Evolutionary conservation across 2,329 filamentous ascomycete species (phyloP), one percentile per base, ranked within the genome.

Genomic region (Fusarium torulosum): DNA sequence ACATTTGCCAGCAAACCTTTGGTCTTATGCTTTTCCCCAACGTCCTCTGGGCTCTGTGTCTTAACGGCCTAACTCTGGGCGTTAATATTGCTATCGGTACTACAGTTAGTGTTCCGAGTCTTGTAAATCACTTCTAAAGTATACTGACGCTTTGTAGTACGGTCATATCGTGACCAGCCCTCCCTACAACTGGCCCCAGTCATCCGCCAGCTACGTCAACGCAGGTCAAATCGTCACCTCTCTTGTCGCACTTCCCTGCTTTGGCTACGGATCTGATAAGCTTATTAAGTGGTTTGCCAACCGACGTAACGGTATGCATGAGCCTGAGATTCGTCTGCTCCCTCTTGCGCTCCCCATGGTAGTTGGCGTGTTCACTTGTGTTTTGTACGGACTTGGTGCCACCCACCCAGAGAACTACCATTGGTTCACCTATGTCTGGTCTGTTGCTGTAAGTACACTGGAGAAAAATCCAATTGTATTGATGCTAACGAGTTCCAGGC

Each of bases 1-100:
- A 62, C 47, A 10, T n/a, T 14, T 8, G 20, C 42, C 29, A 67
- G 64, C 68, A 71, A 62, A 71, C 65, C 4, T 71, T 71, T 64
- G 38, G 40, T 5, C 64, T 71, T 6, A 54, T 71, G 11, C 57
- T 71, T 13, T 71, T 71, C 41, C 68, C 68, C n/a, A 71, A 71
- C 19, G 61, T 71, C 15, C 7, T 71, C 17, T 71, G 68, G 68
- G 68, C 68, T 8, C 43, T 71, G 11, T 60, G 66, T 8, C 43
- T 71, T 3, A 71, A 71, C 31, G 68, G 68, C 21, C 65, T 71
- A 6, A 71, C 68, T 1, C 53, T 71, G 9, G 68, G 68, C 14
- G 41, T 69, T n/a, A 71, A 71, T 20, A 69, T 71, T 14, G 68
- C 68, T 5, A 71, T 71, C n/a, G 65, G 67, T 27, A 71, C 68